Evolutionary conservation across 352 stramenopile species (phyloP).

Genomic region (Saprolegnia parasitica): DNA sequence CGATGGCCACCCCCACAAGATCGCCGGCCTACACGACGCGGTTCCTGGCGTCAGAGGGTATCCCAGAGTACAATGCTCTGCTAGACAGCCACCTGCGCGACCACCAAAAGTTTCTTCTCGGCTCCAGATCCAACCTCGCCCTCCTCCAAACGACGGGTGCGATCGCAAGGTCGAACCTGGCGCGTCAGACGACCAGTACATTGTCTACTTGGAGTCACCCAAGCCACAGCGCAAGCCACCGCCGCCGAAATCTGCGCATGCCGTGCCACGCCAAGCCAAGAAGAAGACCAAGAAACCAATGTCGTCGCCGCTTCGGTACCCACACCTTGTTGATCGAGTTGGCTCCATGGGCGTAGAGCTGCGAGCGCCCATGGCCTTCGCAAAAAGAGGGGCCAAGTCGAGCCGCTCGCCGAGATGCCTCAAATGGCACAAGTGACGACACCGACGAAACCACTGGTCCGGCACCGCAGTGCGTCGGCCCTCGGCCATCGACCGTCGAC

Average conservation of each 20-base stretch:
- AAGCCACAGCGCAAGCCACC: not conserved
- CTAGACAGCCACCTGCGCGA: slow-evolving; percentile 56
- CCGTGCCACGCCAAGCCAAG: not conserved
- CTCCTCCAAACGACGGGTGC: slow-evolving; percentile 62
- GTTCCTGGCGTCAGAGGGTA: slow-evolving; percentile 58
- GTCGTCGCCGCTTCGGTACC: not conserved
- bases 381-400: not conserved
- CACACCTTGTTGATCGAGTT: not conserved
- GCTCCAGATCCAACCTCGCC: slow-evolving; percentile 49
- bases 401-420: not conserved
- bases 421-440: not conserved
- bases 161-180: slow-evolving; percentile 47
- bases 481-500: not conserved
- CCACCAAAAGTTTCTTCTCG: slow-evolving; percentile 58
- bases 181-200: slow-evolving; percentile 55
- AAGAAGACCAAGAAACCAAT: not conserved
- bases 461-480: slow-evolving; percentile 1
- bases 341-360: not conserved
- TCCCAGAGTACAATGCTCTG: slow-evolving; percentile 67
- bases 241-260: not conserved
- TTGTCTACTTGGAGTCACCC: slow-evolving; percentile 49
- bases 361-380: not conserved
- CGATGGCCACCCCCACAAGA: not conserved
- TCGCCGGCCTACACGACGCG: slow-evolving; percentile 48
- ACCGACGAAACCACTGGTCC: slow-evolving; percentile 14